Percentiles rank a stretch among this genome's conserved stretches.
Evolutionary conservation across 768 basidiomycete species (phyloP).

Genomic region (Amyloporia xantha): DNA sequence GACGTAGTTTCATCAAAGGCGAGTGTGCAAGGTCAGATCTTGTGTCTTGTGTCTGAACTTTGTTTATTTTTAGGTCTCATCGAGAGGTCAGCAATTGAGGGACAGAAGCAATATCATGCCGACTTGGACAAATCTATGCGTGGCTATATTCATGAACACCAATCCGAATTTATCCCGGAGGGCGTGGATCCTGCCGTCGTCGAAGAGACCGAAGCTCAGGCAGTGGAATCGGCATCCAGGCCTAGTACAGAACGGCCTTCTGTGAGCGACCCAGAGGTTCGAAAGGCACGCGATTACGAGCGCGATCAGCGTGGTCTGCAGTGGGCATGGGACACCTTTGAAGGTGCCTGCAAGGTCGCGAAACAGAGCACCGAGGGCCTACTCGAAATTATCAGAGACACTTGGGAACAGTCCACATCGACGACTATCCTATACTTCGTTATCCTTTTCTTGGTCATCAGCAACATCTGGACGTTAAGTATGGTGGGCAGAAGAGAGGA

Average conservation of each 20-base stretch:
- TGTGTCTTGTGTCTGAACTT: background rate
- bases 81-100: constrained; percentile 84
- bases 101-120: constrained; percentile 80
- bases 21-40: constrained; percentile 13
- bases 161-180: constrained; percentile 82
- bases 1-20: constrained; percentile 96
- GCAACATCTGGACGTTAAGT: constrained; percentile 67
- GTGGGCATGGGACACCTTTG: constrained; percentile 86
- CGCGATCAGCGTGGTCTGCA: constrained; percentile 69
- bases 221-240: constrained; percentile 12
- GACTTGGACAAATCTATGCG: constrained; percentile 85
- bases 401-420: constrained; percentile 70
- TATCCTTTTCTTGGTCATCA: constrained; percentile 65
- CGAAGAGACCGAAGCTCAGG: constrained; percentile 32
- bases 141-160: constrained; percentile 82
- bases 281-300: constrained; percentile 59
- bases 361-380: constrained; percentile 63
- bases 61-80: constrained; percentile 66
- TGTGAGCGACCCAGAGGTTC: constrained; percentile 29
- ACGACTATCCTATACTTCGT: constrained; percentile 69
- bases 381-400: constrained; percentile 71
- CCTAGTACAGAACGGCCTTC: constrained; percentile 10
- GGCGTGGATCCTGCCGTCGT: constrained; percentile 59
- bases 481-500: constrained; percentile 44
- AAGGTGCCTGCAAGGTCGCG: constrained; percentile 68